These are phyloP conservation scores for Perilla frutescens DNA, from an alignment of 257 asterid genomes.

Conservation along the genomic window DNA sequence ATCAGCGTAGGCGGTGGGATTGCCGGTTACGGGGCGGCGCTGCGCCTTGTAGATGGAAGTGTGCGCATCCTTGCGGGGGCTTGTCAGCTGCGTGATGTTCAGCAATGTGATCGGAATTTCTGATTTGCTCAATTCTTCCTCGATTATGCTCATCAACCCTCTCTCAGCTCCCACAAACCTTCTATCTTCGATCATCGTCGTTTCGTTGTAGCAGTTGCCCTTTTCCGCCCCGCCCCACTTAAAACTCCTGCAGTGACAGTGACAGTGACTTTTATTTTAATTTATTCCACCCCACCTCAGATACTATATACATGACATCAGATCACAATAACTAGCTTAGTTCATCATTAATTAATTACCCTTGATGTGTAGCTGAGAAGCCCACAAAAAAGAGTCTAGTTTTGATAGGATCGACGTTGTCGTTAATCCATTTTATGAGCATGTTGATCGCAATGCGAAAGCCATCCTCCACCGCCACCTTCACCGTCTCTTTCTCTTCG, in stretches of 20 bases:
- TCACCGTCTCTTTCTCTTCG: slow-evolving; percentile 46
- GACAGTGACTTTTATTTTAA: too few relatives aligned
- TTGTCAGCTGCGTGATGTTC: slow-evolving; percentile 70
- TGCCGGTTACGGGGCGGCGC: slow-evolving; percentile 49
- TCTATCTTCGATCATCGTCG: slow-evolving; percentile 50
- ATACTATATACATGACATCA: too few relatives aligned
- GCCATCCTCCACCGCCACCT: slow-evolving; percentile 57
- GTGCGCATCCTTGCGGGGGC: slow-evolving; percentile 75
- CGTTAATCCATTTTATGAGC: slow-evolving; percentile 69
- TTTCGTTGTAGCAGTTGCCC: slow-evolving; percentile 74
- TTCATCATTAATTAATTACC: slow-evolving; percentile 37
- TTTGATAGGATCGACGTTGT: slow-evolving; percentile 60
- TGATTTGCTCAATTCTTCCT: slow-evolving; percentile 52
- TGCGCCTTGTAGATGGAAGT: slow-evolving; percentile 69
- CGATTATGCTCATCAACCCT: slow-evolving; percentile 49
- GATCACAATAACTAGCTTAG: too few relatives aligned
- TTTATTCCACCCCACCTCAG: too few relatives aligned
- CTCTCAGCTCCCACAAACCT: slow-evolving; percentile 53
- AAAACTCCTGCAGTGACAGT: slow-evolving; percentile 67
- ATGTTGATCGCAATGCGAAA: slow-evolving; percentile 67
- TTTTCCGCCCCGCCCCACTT: slow-evolving; percentile 69
- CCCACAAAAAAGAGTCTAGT: slow-evolving; percentile 66
- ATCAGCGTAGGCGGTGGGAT: slow-evolving; percentile 69
- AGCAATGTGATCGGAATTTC: slow-evolving; percentile 62
- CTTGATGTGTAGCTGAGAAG: slow-evolving; percentile 76